Conservation (phyloP, 345 rosid species). For the Raphanus raphanistrum region DNA sequence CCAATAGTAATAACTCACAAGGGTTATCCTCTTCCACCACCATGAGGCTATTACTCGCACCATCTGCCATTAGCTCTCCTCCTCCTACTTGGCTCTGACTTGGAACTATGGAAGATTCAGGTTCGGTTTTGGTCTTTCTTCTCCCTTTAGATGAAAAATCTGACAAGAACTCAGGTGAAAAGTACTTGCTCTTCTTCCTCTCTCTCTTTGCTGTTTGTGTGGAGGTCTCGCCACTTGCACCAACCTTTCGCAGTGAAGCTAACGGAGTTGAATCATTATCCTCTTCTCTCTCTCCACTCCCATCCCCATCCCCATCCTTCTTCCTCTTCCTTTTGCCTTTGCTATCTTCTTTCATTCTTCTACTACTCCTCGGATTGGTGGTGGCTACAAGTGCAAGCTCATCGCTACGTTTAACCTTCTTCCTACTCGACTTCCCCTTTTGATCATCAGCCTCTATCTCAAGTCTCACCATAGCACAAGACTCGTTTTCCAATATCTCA, state of each 20-base stretch:
- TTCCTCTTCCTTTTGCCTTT: slow-evolving; percentile 37
- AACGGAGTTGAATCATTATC: slow-evolving; percentile 27
- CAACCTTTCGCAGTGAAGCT: slow-evolving; percentile 36
- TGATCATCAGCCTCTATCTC: slow-evolving; percentile 21
- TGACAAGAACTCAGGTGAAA: slow-evolving; percentile 70
- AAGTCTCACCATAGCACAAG: slow-evolving; percentile 34
- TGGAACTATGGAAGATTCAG: slow-evolving; percentile 31
- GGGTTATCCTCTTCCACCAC: slow-evolving; percentile 25
- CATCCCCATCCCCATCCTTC: slow-evolving; percentile 10
- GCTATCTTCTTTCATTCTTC: slow-evolving; percentile 21
- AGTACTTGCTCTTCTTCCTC: slow-evolving; percentile 86
- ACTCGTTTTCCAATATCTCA: slow-evolving; percentile 57
- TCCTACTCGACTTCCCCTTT: slow-evolving; percentile 30
- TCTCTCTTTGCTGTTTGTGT: slow-evolving; percentile 51
- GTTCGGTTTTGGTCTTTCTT: slow-evolving; percentile 32
- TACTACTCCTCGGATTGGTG: slow-evolving; percentile 25
- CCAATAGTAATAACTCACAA: background rate
- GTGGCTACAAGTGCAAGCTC: slow-evolving; percentile 19
- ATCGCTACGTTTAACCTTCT: slow-evolving; percentile 41
- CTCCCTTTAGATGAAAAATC: slow-evolving; percentile 33
- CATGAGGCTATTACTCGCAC: slow-evolving; percentile 24
- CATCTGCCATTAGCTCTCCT: slow-evolving; percentile 34
- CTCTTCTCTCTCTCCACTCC: slow-evolving; percentile 21
- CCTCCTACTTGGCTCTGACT: slow-evolving; percentile 39
- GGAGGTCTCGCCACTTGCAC: slow-evolving; percentile 16